Evolutionary conservation across 2,329 filamentous ascomycete genomes (phyloP).

Genomic region (Aspergillus transmontanensis): DNA sequence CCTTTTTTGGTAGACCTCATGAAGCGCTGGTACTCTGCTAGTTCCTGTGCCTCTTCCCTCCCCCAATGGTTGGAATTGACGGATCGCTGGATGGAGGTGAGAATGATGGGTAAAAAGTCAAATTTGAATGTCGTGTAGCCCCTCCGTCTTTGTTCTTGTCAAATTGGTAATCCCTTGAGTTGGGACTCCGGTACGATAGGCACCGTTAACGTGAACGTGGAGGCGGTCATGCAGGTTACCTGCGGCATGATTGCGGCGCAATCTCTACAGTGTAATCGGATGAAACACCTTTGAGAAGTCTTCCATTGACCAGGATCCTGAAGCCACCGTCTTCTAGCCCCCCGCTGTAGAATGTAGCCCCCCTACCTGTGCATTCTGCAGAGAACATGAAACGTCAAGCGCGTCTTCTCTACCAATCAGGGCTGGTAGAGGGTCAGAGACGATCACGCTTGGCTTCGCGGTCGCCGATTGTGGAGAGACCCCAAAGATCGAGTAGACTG

Average conservation of each 20-base stretch:
- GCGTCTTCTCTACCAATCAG: slow-evolving; percentile 21
- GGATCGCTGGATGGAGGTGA: not conserved
- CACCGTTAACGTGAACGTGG: not conserved
- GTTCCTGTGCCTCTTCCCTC: not conserved
- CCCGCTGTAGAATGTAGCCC: not conserved
- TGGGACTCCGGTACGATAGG: not conserved
- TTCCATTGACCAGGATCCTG: not conserved
- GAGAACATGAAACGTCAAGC: slow-evolving; percentile 15
- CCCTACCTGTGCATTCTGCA: slow-evolving; percentile 11
- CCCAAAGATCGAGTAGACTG: not conserved
- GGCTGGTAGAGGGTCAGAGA: not conserved
- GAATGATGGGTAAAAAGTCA: not conserved
- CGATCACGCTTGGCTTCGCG: slow-evolving; percentile 8
- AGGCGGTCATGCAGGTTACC: not conserved
- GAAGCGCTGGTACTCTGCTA: not conserved
- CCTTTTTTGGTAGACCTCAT: not conserved
- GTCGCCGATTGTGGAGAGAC: not conserved
- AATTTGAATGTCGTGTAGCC: not conserved
- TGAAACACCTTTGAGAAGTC: not conserved
- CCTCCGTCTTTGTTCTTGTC: not conserved
- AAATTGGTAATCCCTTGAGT: not conserved
- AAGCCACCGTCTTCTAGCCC: slow-evolving; percentile 5
- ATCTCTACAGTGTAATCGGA: not conserved
- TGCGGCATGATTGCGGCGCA: not conserved
- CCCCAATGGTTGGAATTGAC: not conserved